These are phyloP conservation scores for Sutorius eximius DNA, from an alignment of 1,284 basidiomycete genomes.

Conservation along the genomic window DNA sequence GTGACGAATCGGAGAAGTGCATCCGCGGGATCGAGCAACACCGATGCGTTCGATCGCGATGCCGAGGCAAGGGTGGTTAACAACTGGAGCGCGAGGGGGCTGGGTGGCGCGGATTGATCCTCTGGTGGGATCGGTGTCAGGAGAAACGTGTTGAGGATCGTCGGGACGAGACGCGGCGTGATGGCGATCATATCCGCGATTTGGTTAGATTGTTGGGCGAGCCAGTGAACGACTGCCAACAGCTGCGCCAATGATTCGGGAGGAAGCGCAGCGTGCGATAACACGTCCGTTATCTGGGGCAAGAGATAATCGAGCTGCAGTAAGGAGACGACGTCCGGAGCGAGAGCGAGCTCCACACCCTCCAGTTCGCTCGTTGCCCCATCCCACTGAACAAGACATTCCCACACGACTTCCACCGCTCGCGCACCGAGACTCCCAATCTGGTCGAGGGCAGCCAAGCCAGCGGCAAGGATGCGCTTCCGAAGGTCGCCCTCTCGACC, in stretches of 20 bases:
- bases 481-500: constrained; percentile 47
- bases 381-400: constrained; percentile 65
- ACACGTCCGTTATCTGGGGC: constrained; percentile 44
- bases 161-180: constrained; percentile 55
- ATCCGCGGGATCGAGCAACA: constrained; percentile 58
- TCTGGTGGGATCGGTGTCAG: constrained; percentile 47
- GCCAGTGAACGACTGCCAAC: constrained; percentile 60
- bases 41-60: constrained; percentile 66
- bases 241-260: constrained; percentile 56
- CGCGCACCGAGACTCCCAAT: constrained; percentile 65
- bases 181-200: constrained; percentile 55
- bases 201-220: constrained; percentile 56
- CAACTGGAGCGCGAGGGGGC: constrained; percentile 58
- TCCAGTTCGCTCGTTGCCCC: constrained; percentile 40
- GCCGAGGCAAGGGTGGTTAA: constrained; percentile 62
- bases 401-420: constrained; percentile 72
- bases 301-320: constrained; percentile 59
- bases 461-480: constrained; percentile 63
- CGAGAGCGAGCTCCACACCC: constrained; percentile 43
- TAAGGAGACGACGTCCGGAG: constrained; percentile 39
- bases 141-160: constrained; percentile 56
- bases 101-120: constrained; percentile 38
- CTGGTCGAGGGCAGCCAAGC: constrained; percentile 62
- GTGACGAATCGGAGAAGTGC: constrained; percentile 77
- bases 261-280: constrained; percentile 46